Evolutionary conservation across 202 grass and related monocot species (phyloP).

Genomic region (Elaeis oleifera): DNA sequence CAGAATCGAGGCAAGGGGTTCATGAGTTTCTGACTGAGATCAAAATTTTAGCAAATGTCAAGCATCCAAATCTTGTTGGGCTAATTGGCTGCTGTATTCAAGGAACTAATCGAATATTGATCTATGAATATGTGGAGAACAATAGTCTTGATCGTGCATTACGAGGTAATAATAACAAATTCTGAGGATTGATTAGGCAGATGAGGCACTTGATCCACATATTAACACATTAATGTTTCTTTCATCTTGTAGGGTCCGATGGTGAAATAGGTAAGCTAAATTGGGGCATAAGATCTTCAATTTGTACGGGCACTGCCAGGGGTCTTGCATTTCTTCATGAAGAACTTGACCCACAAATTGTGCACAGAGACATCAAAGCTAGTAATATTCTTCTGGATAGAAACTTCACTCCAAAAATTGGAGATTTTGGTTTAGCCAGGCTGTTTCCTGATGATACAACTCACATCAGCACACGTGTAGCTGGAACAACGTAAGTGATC

Average conservation of each 20-base stretch:
- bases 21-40: slow-evolving; percentile 70
- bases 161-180: slow-evolving; percentile 20
- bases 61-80: slow-evolving; percentile 57
- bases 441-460: slow-evolving; percentile 49
- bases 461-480: slow-evolving; percentile 53
- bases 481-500: slow-evolving; percentile 43
- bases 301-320: slow-evolving; percentile 47
- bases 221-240: too few relatives aligned
- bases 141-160: slow-evolving; percentile 54
- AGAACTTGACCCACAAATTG: slow-evolving; percentile 45
- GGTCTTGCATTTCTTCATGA: slow-evolving; percentile 60
- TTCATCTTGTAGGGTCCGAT: slow-evolving; percentile 28
- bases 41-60: slow-evolving; percentile 39
- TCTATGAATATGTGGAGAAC: slow-evolving; percentile 54
- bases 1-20: slow-evolving; percentile 50
- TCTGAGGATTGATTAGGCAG: not conserved
- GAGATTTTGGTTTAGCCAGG: slow-evolving; percentile 64
- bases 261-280: slow-evolving; percentile 19
- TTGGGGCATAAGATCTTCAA: slow-evolving; percentile 38
- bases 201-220: too few relatives aligned
- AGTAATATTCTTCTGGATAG: slow-evolving; percentile 54
- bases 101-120: slow-evolving; percentile 36
- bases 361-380: slow-evolving; percentile 62
- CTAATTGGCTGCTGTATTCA: slow-evolving; percentile 57
- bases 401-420: slow-evolving; percentile 43